Evolutionary conservation across 2,329 filamentous ascomycete species (phyloP).

Genomic region (Lachnellula suecica): DNA sequence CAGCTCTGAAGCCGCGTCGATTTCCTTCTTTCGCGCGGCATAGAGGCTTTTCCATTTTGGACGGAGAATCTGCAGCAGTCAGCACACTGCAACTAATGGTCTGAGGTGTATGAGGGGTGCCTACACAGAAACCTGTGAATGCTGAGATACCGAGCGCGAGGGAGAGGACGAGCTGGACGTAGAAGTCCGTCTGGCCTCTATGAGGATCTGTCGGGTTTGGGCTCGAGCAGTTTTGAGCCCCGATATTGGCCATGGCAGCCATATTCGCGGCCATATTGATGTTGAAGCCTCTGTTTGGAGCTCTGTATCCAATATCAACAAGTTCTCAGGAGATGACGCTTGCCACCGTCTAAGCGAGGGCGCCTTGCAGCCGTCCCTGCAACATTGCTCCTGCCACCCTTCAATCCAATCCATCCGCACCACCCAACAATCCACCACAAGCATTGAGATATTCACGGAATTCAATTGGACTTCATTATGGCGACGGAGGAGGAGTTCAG

Average conservation of each 20-base stretch:
- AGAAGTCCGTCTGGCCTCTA: conserved; percentile 26
- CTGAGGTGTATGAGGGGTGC: conserved; percentile 25
- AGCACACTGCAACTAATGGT: conserved; percentile 20
- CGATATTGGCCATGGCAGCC: conserved; percentile 13
- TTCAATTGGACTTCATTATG: not conserved
- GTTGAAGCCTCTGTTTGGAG: no score
- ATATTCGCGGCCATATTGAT: conserved; percentile 1
- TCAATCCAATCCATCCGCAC: not conserved
- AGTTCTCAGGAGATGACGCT: not conserved
- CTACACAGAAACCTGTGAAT: conserved; percentile 75
- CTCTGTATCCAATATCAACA: not conserved
- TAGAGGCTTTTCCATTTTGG: conserved; percentile 92
- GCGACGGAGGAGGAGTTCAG: not conserved
- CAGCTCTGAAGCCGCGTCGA: conserved; percentile 56
- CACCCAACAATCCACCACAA: not conserved
- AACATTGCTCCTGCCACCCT: not conserved
- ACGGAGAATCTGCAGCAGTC: conserved; percentile 66
- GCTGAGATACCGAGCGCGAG: conserved; percentile 67
- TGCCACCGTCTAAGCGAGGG: not conserved
- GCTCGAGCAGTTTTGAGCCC: conserved; percentile 22
- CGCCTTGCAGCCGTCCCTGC: not conserved
- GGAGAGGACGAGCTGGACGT: conserved; percentile 71
- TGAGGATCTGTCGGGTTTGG: conserved; percentile 28
- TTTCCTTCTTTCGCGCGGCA: conserved; percentile 79
- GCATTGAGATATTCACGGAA: not conserved